Percentiles rank a stretch among this genome's conserved stretches.
Conservation (phyloP, 371 early-diverging fungal genomes). For the Chytridiales sp. region DNA sequence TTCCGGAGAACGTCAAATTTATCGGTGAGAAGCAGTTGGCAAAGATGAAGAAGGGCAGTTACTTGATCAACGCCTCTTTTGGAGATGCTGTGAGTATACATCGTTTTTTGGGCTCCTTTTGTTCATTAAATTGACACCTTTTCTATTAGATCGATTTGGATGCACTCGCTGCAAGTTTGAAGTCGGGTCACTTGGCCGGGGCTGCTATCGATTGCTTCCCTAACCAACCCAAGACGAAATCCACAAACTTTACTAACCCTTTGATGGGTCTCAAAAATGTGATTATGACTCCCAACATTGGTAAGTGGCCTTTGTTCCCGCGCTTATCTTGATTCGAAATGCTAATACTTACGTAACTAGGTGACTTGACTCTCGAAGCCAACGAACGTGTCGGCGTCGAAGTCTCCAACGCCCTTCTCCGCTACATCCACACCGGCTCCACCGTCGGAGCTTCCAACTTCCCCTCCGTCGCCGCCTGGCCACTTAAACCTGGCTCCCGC, state of each 20-base stretch:
- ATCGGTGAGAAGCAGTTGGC: slow-evolving; percentile 78
- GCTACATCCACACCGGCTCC: slow-evolving; percentile 78
- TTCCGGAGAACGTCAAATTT: slow-evolving; percentile 87
- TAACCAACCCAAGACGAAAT: slow-evolving; percentile 75
- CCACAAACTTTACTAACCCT: slow-evolving; percentile 70
- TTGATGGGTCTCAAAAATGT: slow-evolving; percentile 78
- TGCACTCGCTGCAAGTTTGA: slow-evolving; percentile 76
- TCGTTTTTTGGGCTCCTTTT: neutral
- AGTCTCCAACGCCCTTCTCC: slow-evolving; percentile 70
- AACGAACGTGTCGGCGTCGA: slow-evolving; percentile 88
- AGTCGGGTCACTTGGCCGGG: slow-evolving; percentile 85
- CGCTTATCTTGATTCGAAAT: neutral
- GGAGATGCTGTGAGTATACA: slow-evolving; percentile 66
- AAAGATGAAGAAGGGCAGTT: slow-evolving; percentile 86
- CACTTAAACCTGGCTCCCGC: slow-evolving; percentile 63
- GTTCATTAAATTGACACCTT: neutral
- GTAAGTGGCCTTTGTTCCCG: slow-evolving; percentile 28
- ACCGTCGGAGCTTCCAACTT: slow-evolving; percentile 91
- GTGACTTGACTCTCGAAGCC: slow-evolving; percentile 89
- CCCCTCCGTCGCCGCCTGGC: slow-evolving; percentile 84
- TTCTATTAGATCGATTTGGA: slow-evolving; percentile 59
- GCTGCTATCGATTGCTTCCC: slow-evolving; percentile 94
- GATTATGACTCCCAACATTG: slow-evolving; percentile 91
- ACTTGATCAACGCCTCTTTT: slow-evolving; percentile 84
- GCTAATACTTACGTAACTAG: slow-evolving; percentile 16